Conservation (phyloP, 164 flowering plant species). For the Amborella trichopoda region DNA sequence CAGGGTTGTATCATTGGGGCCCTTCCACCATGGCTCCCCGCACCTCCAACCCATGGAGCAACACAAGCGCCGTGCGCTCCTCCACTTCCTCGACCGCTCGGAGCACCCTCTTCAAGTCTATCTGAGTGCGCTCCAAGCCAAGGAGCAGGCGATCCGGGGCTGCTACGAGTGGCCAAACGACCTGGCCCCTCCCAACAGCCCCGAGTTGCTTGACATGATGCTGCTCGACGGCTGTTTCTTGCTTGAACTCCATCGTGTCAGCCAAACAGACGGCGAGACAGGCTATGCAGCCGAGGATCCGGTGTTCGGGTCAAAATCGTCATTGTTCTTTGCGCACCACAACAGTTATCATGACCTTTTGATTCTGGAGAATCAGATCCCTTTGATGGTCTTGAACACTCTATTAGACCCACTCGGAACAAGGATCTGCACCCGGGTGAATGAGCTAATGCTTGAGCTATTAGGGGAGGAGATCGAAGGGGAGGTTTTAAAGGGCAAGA, state of each 20-base stretch:
- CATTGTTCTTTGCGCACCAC: not conserved
- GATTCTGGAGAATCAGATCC: constrained; percentile 55
- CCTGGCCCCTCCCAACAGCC: too few species aligned
- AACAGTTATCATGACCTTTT: constrained; percentile 34
- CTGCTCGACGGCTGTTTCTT: constrained; percentile 1
- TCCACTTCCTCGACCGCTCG: not conserved
- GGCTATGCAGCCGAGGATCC: constrained; percentile 37
- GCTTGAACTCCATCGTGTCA: not conserved
- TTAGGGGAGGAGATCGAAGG: too few species aligned
- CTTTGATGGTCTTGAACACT: constrained; percentile 33
- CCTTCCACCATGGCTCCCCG: constrained; percentile 4
- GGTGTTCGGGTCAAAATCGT: constrained; percentile 44
- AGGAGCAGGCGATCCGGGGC: not conserved
- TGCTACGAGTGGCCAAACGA: not conserved
- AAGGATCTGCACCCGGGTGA: too few species aligned
- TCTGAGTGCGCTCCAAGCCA: not conserved
- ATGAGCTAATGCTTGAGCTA: too few species aligned
- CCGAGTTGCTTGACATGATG: constrained; percentile 1
- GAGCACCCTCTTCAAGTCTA: not conserved
- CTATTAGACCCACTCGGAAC: too few species aligned
- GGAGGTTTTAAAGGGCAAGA: too few species aligned
- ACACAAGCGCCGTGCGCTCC: constrained; percentile 3
- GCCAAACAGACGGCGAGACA: constrained; percentile 7
- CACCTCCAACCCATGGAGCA: constrained; percentile 3
- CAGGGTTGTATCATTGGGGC: constrained; percentile 1